Evolutionary conservation across 1,284 basidiomycete species (phyloP), one percentile per base, ranked within the genome.

Genomic region (Meira miltonrushii): DNA sequence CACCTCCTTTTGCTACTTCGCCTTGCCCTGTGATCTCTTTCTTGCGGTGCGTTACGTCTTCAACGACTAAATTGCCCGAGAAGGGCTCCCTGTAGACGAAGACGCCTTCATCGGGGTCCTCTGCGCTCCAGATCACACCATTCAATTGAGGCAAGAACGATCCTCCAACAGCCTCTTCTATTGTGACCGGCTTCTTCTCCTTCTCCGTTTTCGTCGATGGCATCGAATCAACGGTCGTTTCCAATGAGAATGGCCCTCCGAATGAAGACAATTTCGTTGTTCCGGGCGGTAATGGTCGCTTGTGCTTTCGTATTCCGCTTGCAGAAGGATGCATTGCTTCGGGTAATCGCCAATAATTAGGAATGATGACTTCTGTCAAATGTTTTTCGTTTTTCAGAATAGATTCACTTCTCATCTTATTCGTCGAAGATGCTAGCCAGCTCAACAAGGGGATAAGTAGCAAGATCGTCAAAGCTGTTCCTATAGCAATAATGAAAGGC

Each of bases 41-140:
- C 2, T 67, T 53, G 1, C 62, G 62, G 38, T 71, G 70, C 1
- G 72, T 74, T 10, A 74, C 72, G 44, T 74, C 72, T 52, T 74
- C 63, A 43, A 73, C 39, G 54, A 67, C 67, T 46, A 74, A 65
- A 54, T 73, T 64, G 12, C 65, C 54, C 38, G 54, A 58, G 13
- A 43, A 23, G 57, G 64, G 65, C 39, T 72, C 65, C 43, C 68
- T 65, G 38, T 68, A 59, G 19, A 62, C 64, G 49, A 74, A 74
- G n/a, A 74, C 72, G 17, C 72, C 72, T 37, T 66, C 62, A 55
- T 74, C 72, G 1, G 69, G 69, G 43, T 73, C 72, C 39, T 62
- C 58, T 54, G 13, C 54, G 48, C 33, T 59, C 67, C 25, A 70
- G 51, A 5, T 50, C 54, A 21, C 59, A 61, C 19, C 25, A 9